Base-by-base conservation (phyloP, 2,329 filamentous ascomycete genomes). In the Pseudocercospora pini-densiflorae region DNA sequence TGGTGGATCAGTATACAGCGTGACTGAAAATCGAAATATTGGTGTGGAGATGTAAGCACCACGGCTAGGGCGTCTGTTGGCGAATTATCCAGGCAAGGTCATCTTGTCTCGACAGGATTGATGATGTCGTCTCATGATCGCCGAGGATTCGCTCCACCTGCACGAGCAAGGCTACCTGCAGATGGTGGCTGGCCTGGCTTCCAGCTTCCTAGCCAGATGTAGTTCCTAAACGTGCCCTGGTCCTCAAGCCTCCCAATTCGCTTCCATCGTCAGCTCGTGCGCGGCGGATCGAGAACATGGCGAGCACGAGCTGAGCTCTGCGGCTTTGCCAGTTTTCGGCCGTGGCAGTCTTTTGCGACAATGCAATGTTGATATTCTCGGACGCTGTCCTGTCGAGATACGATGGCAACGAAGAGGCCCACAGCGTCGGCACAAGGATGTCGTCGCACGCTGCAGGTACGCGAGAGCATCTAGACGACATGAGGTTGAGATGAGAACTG, bases 351-450 rank as follows among this genome's bases (percentile, higher is more conserved):
- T 16, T 55, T 31, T 12, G 51, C 10, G 27, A 55, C 24, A 19
- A 55, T 55, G 51, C 27, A 24, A 55, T 27, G 24, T 55, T 29
- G 23, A 55, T 33, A n/a, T 23, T 31, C 8, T 55, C 24, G 27
- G 51, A 55, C 23, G n/a, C 23, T 55, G 3, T 27, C 16, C 27
- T 55, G 47, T 51, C 47, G 21, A 51, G 47, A 23, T 23, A 51
- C 47, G 14, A 23, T 19, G n/a, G 12, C 9, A 55, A 3, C 33
- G 27, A 55, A 9, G n/a, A 43, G 64, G 60, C 60, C 64, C 60
- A 63, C 64, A 36, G 29, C 31, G 23, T 58, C 64, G 64, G 64
- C 53, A 67, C 64, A 58, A 61, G 64, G 64, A 51, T 67, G 45
- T 29, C 40, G 29, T 59, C 40, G 36, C 33, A 59, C 57, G 49